Percentiles rank a stretch among this genome's conserved stretches.
Conservation (phyloP, 352 stramenopile species). For the Globisporangium barbulae region DNA sequence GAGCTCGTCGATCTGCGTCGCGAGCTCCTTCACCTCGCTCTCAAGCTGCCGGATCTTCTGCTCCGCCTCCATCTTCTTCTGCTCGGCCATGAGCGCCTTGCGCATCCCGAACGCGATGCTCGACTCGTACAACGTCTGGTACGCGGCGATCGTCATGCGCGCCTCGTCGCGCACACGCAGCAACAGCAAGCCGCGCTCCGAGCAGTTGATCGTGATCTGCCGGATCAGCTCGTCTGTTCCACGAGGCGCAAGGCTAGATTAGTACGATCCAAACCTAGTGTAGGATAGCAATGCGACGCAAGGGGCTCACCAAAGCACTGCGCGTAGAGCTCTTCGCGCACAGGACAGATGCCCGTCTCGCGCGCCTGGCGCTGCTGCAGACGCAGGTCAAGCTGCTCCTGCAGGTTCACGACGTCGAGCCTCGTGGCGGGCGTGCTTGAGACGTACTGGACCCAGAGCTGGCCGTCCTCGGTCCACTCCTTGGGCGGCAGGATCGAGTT, state of each 20-base stretch:
- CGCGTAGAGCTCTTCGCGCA: constrained; percentile 91
- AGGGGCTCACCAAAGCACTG: constrained; percentile 83
- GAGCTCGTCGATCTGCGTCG: constrained; percentile 73
- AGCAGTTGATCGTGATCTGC: constrained; percentile 93
- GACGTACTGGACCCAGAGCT: constrained; percentile 93
- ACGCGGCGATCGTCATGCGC: constrained; percentile 91
- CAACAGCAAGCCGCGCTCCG: constrained; percentile 85
- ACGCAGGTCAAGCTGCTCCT: constrained; percentile 89
- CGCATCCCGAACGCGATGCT: constrained; percentile 93
- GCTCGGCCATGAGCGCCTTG: constrained; percentile 92
- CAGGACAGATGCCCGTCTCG: constrained; percentile 91
- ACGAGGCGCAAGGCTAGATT: neutral
- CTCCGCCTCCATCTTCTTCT: constrained; percentile 88
- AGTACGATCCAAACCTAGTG: neutral
- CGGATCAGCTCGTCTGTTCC: constrained; percentile 86
- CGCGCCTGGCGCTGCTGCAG: constrained; percentile 90
- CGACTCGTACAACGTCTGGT: constrained; percentile 92
- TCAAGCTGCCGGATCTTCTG: constrained; percentile 80
- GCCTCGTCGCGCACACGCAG: constrained; percentile 90
- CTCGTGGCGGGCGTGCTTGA: constrained; percentile 88
- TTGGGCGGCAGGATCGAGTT: constrained; percentile 91
- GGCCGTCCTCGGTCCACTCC: constrained; percentile 86
- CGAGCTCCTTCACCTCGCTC: constrained; percentile 76
- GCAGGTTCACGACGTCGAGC: constrained; percentile 91
- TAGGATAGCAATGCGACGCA: neutral